phyloP scores from a whole-genome alignment of 495 filamentous ascomycete genomes.

The Pseudevernia furfuracea region DNA sequence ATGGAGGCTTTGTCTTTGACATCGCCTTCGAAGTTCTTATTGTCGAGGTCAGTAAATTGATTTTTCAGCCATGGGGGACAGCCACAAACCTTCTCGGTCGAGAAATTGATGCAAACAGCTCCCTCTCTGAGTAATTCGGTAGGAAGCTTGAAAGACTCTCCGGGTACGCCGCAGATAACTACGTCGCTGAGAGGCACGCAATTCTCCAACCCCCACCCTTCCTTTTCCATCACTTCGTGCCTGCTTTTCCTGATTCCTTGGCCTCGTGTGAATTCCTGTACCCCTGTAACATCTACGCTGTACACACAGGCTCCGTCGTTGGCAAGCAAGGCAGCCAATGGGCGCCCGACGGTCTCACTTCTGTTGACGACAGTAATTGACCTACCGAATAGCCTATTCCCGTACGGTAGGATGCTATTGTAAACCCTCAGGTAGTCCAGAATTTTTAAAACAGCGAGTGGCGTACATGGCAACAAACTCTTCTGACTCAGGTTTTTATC shows the following conservation, averaged over 20 bases:
- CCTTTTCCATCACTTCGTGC: slow-evolving; percentile 76
- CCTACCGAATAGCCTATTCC: slow-evolving; percentile 83
- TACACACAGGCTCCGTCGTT: slow-evolving; percentile 96
- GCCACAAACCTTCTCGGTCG: slow-evolving; percentile 64
- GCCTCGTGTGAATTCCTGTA: slow-evolving; percentile 88
- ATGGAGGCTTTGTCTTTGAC: slow-evolving; percentile 94
- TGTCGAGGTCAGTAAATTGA: slow-evolving; percentile 4
- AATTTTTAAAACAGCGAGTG: slow-evolving; percentile 91
- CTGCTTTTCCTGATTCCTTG: slow-evolving; percentile 69
- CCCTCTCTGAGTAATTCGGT: slow-evolving; percentile 74
- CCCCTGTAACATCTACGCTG: slow-evolving; percentile 81
- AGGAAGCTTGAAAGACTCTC: slow-evolving; percentile 78
- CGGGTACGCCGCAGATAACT: slow-evolving; percentile 88
- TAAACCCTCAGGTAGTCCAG: slow-evolving; percentile 92
- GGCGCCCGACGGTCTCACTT: slow-evolving; percentile 88
- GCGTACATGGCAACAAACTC: slow-evolving; percentile 89
- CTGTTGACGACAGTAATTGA: slow-evolving; percentile 94
- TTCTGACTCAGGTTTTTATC: slow-evolving; percentile 75
- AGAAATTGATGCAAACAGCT: slow-evolving; percentile 95
- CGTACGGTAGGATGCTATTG: slow-evolving; percentile 90
- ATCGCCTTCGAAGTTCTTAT: slow-evolving; percentile 73
- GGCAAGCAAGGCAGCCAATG: slow-evolving; percentile 86
- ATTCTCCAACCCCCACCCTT: slow-evolving; percentile 65
- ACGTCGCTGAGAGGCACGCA: slow-evolving; percentile 85
- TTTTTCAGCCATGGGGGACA: background rate